Base-by-base conservation (phyloP, 495 filamentous ascomycete genomes). In the Xylaria nigripes region DNA sequence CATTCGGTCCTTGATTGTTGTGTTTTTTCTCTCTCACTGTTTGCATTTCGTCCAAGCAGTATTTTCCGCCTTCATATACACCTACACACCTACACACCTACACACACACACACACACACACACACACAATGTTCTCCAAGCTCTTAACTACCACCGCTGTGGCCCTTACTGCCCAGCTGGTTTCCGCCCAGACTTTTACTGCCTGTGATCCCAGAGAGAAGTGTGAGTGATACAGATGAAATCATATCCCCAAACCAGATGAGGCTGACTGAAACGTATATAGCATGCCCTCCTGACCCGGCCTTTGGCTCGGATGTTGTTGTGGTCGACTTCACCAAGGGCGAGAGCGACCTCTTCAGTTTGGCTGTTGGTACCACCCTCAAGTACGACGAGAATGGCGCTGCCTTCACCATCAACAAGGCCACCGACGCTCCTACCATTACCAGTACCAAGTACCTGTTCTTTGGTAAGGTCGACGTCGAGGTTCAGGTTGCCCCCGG, bases 261-360 rank as follows among this genome's bases (percentile, higher is more conserved):
- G n/a, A 44, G 18, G 38, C 45, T 49, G 32, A 58, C 57, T 38
- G 25, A 23, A 2, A 13, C n/a, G n/a, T n/a, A n/a, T 40, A 32
- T 6, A 71, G 74, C 51, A 45, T 96, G 91, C 71, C 82, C 87
- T 34, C 67, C 85, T 51, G 80, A 91, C 61, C 75, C 85, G 54
- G 91, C 90, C 9, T 71, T 95, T 15, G 81, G 77, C 54, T 78
- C 45, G 45, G 54, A 81, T 2, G 81, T 83, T 21, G 78, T 73
- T 19, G 82, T 86, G 60, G 86, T 89, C 70, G 89, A 95, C 74
- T 94, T 96, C 70, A 85, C 85, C 41, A 70, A 80, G 61, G 88
- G 89, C 57, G 76, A 81, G 58, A 82, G 68, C 65, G 62, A 65
- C 53, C 82, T 82, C 54, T 93, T 95, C 70, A 83, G 81, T 15